phyloP scores from a whole-genome alignment of 768 basidiomycete genomes.

The Dentipellis sp. region DNA sequence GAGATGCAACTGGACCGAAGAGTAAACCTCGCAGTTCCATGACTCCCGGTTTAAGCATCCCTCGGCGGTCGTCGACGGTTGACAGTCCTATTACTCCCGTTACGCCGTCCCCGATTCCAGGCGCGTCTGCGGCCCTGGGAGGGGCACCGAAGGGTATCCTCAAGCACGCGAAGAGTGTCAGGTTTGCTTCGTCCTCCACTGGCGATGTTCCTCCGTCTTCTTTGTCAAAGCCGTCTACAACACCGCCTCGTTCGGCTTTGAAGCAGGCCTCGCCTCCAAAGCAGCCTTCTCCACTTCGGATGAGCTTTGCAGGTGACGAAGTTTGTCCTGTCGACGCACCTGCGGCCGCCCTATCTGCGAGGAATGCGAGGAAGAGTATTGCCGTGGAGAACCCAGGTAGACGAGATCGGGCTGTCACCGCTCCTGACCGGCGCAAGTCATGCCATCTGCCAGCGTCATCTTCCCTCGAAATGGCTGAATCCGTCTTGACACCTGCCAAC shows the following conservation, averaged over 20 bases:
- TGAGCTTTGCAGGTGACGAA: too few relatives aligned
- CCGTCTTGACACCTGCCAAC: too few relatives aligned
- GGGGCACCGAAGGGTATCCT: conserved; percentile 9
- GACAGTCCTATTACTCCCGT: neutral
- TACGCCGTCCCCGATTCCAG: neutral
- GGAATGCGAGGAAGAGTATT: too few relatives aligned
- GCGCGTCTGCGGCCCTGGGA: neutral
- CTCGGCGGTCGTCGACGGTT: neutral
- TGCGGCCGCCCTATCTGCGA: too few relatives aligned
- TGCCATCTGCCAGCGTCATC: neutral
- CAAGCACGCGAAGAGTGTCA: conserved; percentile 14
- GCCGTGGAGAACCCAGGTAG: too few relatives aligned
- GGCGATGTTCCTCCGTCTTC: neutral
- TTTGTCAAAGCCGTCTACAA: neutral
- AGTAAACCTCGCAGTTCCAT: too few relatives aligned
- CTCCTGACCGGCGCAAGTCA: neutral
- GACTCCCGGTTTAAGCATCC: too few relatives aligned
- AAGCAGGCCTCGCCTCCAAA: conserved; percentile 1
- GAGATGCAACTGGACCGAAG: too few relatives aligned
- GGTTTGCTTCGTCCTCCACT: conserved; percentile 10
- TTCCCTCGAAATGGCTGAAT: too few relatives aligned
- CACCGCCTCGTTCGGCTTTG: neutral
- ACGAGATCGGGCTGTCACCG: too few relatives aligned
- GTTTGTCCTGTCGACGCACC: too few relatives aligned
- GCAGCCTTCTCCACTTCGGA: conserved; percentile 6